A percentile compares a stretch with the other conserved stretches of the same genome.
These are phyloP conservation scores for Solanum acaule DNA, from an alignment of 257 asterid species.

Conservation along the genomic window DNA sequence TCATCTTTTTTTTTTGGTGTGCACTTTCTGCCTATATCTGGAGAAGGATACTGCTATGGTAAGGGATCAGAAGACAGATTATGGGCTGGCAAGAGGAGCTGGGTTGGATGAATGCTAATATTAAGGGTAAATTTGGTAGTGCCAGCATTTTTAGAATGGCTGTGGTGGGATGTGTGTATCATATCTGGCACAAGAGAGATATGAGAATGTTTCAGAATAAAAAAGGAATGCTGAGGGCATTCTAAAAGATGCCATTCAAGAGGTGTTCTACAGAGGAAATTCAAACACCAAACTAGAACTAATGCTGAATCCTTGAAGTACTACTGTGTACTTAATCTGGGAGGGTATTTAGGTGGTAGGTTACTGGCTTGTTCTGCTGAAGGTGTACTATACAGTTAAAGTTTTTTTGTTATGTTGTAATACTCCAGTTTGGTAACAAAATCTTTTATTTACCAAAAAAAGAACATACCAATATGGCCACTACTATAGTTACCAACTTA, in stretches of 20 bases:
- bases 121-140: not conserved
- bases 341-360: not conserved
- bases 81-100: not conserved
- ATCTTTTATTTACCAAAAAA: not conserved
- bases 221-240: not conserved
- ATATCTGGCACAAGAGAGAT: not conserved
- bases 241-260: not conserved
- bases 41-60: not conserved
- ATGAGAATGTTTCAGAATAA: not conserved
- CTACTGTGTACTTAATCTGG: not conserved
- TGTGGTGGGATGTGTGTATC: not conserved
- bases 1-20: not conserved
- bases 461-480: not conserved
- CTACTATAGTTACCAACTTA: not conserved
- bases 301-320: not conserved
- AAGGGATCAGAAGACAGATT: not conserved
- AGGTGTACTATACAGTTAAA: not conserved
- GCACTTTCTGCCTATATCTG: not conserved
- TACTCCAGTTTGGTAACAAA: not conserved
- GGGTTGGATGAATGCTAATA: not conserved
- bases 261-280: not conserved
- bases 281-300: not conserved
- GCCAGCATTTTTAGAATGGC: not conserved
- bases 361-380: not conserved
- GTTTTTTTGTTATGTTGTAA: not conserved